Evolutionary conservation across 1,284 basidiomycete species (phyloP), one percentile per base, ranked within the genome.

Genomic region (Taiwanofungus camphoratus): DNA sequence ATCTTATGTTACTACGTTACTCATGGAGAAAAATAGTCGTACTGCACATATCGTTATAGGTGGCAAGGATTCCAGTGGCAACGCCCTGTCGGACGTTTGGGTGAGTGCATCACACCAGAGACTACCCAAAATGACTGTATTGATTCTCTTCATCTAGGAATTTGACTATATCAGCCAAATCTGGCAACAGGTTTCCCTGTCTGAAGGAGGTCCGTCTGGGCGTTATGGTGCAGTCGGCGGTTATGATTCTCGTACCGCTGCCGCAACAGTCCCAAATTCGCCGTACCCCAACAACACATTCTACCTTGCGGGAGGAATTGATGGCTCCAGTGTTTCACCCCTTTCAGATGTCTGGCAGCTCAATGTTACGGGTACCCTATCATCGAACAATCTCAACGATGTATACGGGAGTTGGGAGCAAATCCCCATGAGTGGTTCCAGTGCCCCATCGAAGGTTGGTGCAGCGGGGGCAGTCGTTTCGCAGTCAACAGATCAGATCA

Each of bases 211-310:
- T 11, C 85, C 84, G 37, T 68, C 76, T 21, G 58, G 78, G 42
- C 71, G 84, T 18, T 86, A 75, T 71, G 78, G 77, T 41, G 79
- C 85, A 3, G 74, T 75, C 19, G 86, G 87, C 36, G 86, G 86
- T 3, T 79, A 77, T 39, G 87, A 89, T 50, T 59, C 67, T 35
- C 71, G 73, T 21, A 63, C 70, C 5, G 27, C 60, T 4, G 52
- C 69, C 23, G 58, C 67, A 32, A 61, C 63, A 48, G 73, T 77
- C 59, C 62, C 63, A 30, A 45, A 64, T 15, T 54, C 72, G 15
- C 64, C 74, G 23, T 70, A 69, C 13, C 76, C 74, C 13, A 81
- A 81, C 54, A 85, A 81, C 53, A 77, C 81, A 0, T 77, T 86
- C 52, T 84, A 75, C 61, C 66, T 87, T 50, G 70, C 74, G 8